These are phyloP conservation scores for Trichoderma endophyticum DNA, from an alignment of 2,329 filamentous ascomycete genomes.

Conservation along the genomic window DNA sequence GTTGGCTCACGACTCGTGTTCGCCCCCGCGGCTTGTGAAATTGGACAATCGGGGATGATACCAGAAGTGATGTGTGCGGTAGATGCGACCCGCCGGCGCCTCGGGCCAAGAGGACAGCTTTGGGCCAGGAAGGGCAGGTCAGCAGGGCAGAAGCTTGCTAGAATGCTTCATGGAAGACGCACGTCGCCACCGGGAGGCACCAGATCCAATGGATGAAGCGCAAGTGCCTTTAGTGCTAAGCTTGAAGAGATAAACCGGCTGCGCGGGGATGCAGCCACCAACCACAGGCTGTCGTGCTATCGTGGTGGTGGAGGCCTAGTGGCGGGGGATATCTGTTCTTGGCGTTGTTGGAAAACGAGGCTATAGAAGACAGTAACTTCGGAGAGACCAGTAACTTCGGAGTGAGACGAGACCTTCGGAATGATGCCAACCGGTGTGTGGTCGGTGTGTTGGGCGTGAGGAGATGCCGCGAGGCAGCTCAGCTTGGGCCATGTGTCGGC, in stretches of 20 bases:
- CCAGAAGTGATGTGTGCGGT: slow-evolving; percentile 4
- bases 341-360: not conserved
- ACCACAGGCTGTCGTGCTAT: slow-evolving; percentile 15
- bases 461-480: not conserved
- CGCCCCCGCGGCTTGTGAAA: slow-evolving; percentile 3
- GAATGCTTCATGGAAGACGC: slow-evolving; percentile 19
- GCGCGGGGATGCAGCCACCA: slow-evolving; percentile 16
- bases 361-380: not conserved
- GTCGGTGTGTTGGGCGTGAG: not conserved
- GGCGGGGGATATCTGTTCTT: not conserved
- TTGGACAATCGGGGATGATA: slow-evolving; percentile 16
- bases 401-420: not conserved
- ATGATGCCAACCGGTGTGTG: not conserved
- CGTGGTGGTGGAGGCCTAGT: not conserved
- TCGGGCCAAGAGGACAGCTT: slow-evolving; percentile 15
- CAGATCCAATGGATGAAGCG: slow-evolving; percentile 6
- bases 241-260: not conserved
- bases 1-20: slow-evolving; percentile 12
- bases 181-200: slow-evolving; percentile 12
- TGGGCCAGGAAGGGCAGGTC: slow-evolving; percentile 15
- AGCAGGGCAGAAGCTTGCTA: slow-evolving; percentile 19
- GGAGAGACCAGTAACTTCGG: not conserved
- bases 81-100: slow-evolving; percentile 8
- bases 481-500: not conserved
- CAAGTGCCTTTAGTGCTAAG: not conserved